Base-by-base conservation (phyloP, 768 basidiomycete genomes). In the Lactifluus hygrophoroides region DNA sequence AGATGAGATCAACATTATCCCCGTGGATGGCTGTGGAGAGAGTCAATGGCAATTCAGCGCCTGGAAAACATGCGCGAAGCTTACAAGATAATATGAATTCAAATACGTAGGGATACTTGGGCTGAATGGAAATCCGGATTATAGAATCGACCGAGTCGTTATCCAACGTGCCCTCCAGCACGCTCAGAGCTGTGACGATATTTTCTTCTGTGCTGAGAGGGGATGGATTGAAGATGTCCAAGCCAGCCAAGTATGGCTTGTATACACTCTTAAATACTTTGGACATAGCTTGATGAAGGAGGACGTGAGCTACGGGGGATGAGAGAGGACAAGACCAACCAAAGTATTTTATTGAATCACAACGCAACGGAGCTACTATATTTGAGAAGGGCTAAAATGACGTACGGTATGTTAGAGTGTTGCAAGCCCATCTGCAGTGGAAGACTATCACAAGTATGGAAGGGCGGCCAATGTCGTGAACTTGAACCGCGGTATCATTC, bases 21-120 rank as follows among this genome's bases (percentile, higher is more conserved):
- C 28, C 6, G 1, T 16, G 8, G 48, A 60, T 2, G 14, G 59
- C 59, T 60, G 37, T 51, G 49, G 44, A 32, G 27, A 40, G 35
- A 0, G 10, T 60, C 28, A 60, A 27, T 3, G 7, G 17, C 7
- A 17, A 7, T n/a, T 27, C 23, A 14, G 8, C 1, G 10, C 4
- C 7, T 10, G 13, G 42, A 16, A 13, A 23, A 34, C 38, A n/a
- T 3, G 13, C 3, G 6, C 4, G 8, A 5, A 5, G 14, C 49
- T 37, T 27, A 60, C 59, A 30, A 10, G 54, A 56, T 25, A 60
- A 9, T 5, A 60, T 60, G 37, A 60, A 60, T 28, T 60, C 59
- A 6, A 60, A 51, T 10, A 35, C 49, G 25, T 56, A 51, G 16
- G 54, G 59, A 5, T 40, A 30, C 3, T 38, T 43, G 0, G 43